Conservation (phyloP, 202 grass and related monocot genomes). For the Panicum virgatum region DNA sequence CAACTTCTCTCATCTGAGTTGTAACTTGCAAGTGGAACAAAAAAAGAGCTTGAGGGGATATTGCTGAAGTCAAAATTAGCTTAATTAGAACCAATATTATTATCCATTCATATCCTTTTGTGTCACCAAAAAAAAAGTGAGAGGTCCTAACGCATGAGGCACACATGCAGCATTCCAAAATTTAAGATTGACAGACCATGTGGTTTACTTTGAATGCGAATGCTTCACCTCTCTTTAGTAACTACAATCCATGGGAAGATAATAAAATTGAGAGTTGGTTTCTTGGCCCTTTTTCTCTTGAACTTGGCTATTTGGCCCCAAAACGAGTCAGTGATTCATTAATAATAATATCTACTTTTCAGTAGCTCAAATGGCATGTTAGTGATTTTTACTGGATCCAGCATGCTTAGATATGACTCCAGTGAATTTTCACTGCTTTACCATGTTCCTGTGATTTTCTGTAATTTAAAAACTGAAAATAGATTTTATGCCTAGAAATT, state of each 20-base stretch:
- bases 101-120: background rate
- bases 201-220: constrained; percentile 2
- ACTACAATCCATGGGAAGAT: constrained; percentile 13
- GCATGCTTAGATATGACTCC: no score
- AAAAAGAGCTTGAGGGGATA: background rate
- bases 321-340: no score
- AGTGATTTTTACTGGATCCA: no score
- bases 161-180: background rate
- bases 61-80: background rate
- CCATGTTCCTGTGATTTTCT: no score
- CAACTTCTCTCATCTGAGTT: constrained; percentile 5
- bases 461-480: no score
- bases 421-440: no score
- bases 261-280: no score
- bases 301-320: no score
- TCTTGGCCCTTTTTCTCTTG: no score
- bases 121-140: background rate
- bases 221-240: constrained; percentile 19
- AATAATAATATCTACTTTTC: no score
- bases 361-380: no score
- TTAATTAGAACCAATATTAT: background rate
- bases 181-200: background rate
- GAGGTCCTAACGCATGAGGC: background rate
- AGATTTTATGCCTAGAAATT: no score
- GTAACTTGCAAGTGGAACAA: constrained; percentile 17